Percentiles rank a stretch among this genome's conserved stretches.
These are phyloP conservation scores for Acacia pycnantha DNA, from an alignment of 331 rosid genomes.

Conservation along the genomic window DNA sequence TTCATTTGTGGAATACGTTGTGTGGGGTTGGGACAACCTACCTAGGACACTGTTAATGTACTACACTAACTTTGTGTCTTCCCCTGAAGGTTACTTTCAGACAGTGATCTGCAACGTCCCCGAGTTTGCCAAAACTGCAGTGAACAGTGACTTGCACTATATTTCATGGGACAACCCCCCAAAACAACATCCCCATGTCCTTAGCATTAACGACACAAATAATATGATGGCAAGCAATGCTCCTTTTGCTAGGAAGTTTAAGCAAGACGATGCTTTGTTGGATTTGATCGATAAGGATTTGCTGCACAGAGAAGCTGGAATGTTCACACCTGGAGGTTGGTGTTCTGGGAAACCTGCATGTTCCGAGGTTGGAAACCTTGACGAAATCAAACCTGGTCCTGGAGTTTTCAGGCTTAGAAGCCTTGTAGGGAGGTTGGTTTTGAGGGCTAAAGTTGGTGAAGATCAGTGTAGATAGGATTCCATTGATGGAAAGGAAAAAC, in stretches of 20 bases:
- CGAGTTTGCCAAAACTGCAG: slow-evolving; percentile 64
- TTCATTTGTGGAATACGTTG: slow-evolving; percentile 67
- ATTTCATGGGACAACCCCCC: slow-evolving; percentile 94
- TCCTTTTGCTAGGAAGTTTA: slow-evolving; percentile 83
- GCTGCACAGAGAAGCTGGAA: slow-evolving; percentile 44
- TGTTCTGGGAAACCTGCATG: slow-evolving; percentile 78
- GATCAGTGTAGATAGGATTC: slow-evolving; percentile 63
- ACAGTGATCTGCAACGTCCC: slow-evolving; percentile 87
- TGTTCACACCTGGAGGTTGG: slow-evolving; percentile 89
- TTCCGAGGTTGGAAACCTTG: slow-evolving; percentile 65
- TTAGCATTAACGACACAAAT: slow-evolving; percentile 64
- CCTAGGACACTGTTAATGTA: slow-evolving; percentile 95
- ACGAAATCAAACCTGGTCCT: slow-evolving; percentile 71
- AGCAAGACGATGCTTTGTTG: slow-evolving; percentile 53
- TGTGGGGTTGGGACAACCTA: slow-evolving; percentile 97
- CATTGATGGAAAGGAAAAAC: background rate
- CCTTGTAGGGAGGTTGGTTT: slow-evolving; percentile 41
- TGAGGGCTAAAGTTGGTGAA: slow-evolving; percentile 48
- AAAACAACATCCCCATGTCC: slow-evolving; percentile 82
- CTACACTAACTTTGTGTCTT: slow-evolving; percentile 84
- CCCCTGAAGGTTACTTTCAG: slow-evolving; percentile 97
- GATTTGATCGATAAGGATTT: slow-evolving; percentile 65
- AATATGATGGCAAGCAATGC: slow-evolving; percentile 75
- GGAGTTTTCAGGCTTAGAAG: slow-evolving; percentile 63
- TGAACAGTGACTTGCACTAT: slow-evolving; percentile 79